Percentiles rank a stretch among this genome's conserved stretches.
phyloP scores from a whole-genome alignment of 2,329 filamentous ascomycete genomes.

The Stemphylium lycopersici region DNA sequence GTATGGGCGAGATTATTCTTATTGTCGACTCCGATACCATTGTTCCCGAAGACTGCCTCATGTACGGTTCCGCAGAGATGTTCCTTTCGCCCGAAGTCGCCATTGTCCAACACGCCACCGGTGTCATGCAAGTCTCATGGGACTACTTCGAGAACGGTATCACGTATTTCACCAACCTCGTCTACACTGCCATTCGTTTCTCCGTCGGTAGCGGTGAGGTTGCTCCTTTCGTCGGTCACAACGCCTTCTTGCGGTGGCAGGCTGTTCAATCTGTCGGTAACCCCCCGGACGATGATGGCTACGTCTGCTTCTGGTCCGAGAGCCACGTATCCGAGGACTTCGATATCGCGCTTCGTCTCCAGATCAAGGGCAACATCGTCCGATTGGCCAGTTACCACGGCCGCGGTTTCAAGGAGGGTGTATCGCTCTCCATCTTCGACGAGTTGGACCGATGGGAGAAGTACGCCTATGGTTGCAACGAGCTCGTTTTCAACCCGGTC shows the following conservation, averaged over 20 bases:
- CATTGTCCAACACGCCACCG: conserved; percentile 73
- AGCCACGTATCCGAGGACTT: conserved; percentile 79
- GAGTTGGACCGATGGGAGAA: conserved; percentile 74
- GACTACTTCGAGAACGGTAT: conserved; percentile 76
- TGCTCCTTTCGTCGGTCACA: conserved; percentile 76
- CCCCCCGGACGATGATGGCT: conserved; percentile 59
- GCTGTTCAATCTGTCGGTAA: conserved; percentile 62
- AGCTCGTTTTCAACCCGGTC: conserved; percentile 72
- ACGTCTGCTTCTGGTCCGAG: conserved; percentile 74
- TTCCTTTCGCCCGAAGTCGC: conserved; percentile 77
- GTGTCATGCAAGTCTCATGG: conserved; percentile 71
- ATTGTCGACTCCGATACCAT: conserved; percentile 53
- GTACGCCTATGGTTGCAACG: conserved; percentile 71
- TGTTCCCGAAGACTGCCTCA: conserved; percentile 70
- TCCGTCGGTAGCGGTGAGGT: conserved; percentile 72
- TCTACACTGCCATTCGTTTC: conserved; percentile 74
- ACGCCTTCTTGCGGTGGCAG: conserved; percentile 73
- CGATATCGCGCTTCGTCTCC: conserved; percentile 72
- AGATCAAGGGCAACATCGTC: conserved; percentile 70
- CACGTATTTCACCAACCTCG: conserved; percentile 77
- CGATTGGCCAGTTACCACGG: conserved; percentile 72
- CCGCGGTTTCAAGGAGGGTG: conserved; percentile 73
- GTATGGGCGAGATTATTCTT: conserved; percentile 80
- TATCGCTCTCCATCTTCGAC: conserved; percentile 74
- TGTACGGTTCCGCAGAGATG: conserved; percentile 82